Evolutionary conservation across 2,329 filamentous ascomycete genomes (phyloP).

Genomic region (Aaosphaeria arxii): DNA sequence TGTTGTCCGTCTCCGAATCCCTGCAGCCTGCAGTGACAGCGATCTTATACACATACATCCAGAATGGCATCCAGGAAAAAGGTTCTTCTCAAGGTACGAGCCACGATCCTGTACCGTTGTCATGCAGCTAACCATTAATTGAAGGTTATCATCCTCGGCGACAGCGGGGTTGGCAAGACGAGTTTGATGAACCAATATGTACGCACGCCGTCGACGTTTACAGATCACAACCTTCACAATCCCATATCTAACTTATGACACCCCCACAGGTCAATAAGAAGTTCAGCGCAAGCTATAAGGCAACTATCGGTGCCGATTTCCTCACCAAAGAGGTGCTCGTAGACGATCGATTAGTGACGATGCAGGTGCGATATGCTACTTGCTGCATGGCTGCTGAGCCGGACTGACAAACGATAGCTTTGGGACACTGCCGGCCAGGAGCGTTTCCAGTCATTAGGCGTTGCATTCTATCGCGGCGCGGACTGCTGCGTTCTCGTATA

Average conservation of each 20-base stretch:
- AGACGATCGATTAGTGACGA: constrained; percentile 94
- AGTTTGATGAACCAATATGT: constrained; percentile 99
- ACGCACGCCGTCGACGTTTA: constrained; percentile 38
- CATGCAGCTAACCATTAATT: constrained; percentile 4
- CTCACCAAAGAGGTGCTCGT: constrained; percentile 96
- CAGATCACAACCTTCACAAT: too few relatives aligned
- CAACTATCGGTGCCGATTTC: constrained; percentile 97
- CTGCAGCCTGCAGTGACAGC: neutral
- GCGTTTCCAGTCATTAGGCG: constrained; percentile 93
- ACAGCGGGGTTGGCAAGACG: constrained; percentile 98
- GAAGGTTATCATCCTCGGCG: constrained; percentile 96
- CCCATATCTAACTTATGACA: neutral
- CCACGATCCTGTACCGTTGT: neutral
- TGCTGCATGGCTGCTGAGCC: neutral
- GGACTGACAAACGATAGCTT: constrained; percentile 56
- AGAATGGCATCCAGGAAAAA: constrained; percentile 61
- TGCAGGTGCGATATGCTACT: constrained; percentile 66
- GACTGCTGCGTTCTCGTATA: constrained; percentile 98
- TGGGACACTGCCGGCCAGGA: constrained; percentile 99
- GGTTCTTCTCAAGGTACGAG: constrained; percentile 77
- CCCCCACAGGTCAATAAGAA: constrained; percentile 92
- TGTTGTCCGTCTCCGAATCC: neutral
- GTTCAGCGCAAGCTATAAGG: constrained; percentile 99
- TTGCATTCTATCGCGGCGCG: constrained; percentile 95
- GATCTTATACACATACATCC: neutral